A percentile compares a stretch with the other conserved stretches of the same genome.
Evolutionary conservation across 306 rosid species (phyloP).

Genomic region (Cicer chorassanicum): DNA sequence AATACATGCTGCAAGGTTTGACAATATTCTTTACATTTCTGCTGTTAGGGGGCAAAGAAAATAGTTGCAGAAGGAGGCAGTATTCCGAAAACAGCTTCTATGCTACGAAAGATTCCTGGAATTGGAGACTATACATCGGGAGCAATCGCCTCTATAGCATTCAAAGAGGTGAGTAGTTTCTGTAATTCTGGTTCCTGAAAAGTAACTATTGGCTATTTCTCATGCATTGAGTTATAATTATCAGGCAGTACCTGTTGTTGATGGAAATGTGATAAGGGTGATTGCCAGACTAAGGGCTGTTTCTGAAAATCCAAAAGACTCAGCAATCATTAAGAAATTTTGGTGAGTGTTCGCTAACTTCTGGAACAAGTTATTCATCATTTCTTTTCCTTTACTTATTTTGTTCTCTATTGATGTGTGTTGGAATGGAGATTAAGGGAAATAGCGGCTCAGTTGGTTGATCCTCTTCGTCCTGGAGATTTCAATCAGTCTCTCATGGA

Average conservation of each 20-base stretch:
- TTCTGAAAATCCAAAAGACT: slow-evolving; percentile 77
- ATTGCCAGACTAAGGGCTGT: slow-evolving; percentile 80
- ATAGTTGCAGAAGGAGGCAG: slow-evolving; percentile 68
- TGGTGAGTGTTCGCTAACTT: slow-evolving; percentile 69
- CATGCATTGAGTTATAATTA: slow-evolving; percentile 43
- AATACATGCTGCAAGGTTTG: slow-evolving; percentile 22
- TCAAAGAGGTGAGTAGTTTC: slow-evolving; percentile 67
- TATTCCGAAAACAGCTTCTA: slow-evolving; percentile 74
- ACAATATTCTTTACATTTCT: slow-evolving; percentile 34
- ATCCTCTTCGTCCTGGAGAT: slow-evolving; percentile 82
- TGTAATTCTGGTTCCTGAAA: slow-evolving; percentile 41
- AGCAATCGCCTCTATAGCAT: slow-evolving; percentile 93
- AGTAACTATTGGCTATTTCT: slow-evolving; percentile 29
- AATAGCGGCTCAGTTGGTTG: slow-evolving; percentile 84
- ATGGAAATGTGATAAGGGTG: slow-evolving; percentile 94
- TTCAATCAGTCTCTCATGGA: slow-evolving; percentile 98
- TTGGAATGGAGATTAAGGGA: slow-evolving; percentile 66
- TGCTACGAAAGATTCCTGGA: slow-evolving; percentile 69
- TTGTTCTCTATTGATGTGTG: slow-evolving; percentile 31
- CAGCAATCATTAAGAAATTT: slow-evolving; percentile 64
- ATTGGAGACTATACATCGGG: slow-evolving; percentile 93
- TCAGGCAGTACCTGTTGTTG: slow-evolving; percentile 94
- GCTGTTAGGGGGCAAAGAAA: slow-evolving; percentile 79
- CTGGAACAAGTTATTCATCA: slow-evolving; percentile 28
- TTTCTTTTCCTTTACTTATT: slow-evolving; percentile 35